phyloP scores from a whole-genome alignment of 768 basidiomycete genomes.

The Favolaschia claudopus region DNA sequence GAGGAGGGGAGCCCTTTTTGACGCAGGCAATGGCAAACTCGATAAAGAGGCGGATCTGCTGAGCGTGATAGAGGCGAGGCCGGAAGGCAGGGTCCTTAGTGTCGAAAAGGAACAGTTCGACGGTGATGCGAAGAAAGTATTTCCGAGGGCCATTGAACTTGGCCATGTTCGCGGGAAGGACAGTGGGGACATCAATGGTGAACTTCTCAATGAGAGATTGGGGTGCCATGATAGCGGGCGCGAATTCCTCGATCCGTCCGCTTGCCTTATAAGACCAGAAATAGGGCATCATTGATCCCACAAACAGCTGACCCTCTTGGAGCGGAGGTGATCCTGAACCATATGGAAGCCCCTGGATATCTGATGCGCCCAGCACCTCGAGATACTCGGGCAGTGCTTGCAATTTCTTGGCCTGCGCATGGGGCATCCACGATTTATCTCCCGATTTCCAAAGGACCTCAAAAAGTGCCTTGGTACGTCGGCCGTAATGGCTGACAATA shows the following conservation, averaged over 20 bases:
- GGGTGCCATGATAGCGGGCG: too few species aligned
- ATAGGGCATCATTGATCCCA: not conserved
- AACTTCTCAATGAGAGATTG: too few species aligned
- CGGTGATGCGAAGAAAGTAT: too few species aligned
- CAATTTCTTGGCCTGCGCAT: conserved; percentile 29
- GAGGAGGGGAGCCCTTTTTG: not conserved
- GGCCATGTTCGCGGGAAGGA: too few species aligned
- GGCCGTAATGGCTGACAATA: conserved; percentile 33
- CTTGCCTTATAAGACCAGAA: not conserved
- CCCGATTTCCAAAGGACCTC: conserved; percentile 39
- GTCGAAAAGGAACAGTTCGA: too few species aligned
- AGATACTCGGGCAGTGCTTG: conserved; percentile 36
- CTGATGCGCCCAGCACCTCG: conserved; percentile 33
- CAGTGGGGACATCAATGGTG: too few species aligned
- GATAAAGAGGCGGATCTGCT: too few species aligned
- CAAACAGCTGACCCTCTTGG: not conserved
- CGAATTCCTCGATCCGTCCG: not conserved
- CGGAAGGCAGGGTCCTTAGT: too few species aligned
- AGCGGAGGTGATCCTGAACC: not conserved
- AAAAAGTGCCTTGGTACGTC: conserved; percentile 28
- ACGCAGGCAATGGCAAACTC: too few species aligned
- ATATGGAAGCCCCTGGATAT: conserved; percentile 13
- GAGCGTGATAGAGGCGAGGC: too few species aligned
- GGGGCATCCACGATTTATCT: conserved; percentile 42
- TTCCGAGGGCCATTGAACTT: too few species aligned